These are phyloP conservation scores for Colletotrichum melonis DNA, from an alignment of 2,329 filamentous ascomycete species.

Conservation along the genomic window DNA sequence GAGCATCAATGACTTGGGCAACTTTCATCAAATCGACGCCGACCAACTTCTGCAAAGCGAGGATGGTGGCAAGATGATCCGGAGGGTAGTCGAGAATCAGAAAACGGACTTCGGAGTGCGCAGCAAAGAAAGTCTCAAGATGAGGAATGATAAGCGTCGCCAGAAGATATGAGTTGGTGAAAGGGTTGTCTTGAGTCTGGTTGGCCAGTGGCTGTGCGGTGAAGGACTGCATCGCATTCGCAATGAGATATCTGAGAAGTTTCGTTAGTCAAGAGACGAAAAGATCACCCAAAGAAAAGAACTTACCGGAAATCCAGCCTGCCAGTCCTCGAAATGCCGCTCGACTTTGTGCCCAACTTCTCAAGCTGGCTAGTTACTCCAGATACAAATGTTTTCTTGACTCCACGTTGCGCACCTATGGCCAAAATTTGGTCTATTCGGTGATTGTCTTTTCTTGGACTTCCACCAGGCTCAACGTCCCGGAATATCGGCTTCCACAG, in stretches of 20 bases:
- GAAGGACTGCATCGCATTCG: conserved; percentile 69
- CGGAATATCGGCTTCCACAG: conserved; percentile 66
- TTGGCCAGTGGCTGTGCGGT: conserved; percentile 61
- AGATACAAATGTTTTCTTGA: conserved; percentile 61
- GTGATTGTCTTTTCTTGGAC: conserved; percentile 43
- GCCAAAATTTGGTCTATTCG: conserved; percentile 70
- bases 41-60: conserved; percentile 68
- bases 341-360: conserved; percentile 62
- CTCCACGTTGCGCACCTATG: conserved; percentile 66
- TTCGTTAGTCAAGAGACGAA: not conserved
- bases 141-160: conserved; percentile 70
- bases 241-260: conserved; percentile 64
- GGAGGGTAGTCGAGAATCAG: conserved; percentile 70
- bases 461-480: conserved; percentile 45
- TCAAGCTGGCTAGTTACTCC: conserved; percentile 65
- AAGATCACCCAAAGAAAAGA: not conserved
- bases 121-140: conserved; percentile 68
- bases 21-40: conserved; percentile 69
- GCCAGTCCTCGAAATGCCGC: conserved; percentile 62
- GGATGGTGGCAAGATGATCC: conserved; percentile 65
- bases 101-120: conserved; percentile 64
- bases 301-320: conserved; percentile 69
- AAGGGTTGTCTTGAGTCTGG: conserved; percentile 65
- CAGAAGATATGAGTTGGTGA: conserved; percentile 64
- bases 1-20: conserved; percentile 64